Evolutionary conservation across 352 stramenopile genomes (phyloP), one percentile per base, ranked within the genome.

Genomic region (Phytophthora pisi): DNA sequence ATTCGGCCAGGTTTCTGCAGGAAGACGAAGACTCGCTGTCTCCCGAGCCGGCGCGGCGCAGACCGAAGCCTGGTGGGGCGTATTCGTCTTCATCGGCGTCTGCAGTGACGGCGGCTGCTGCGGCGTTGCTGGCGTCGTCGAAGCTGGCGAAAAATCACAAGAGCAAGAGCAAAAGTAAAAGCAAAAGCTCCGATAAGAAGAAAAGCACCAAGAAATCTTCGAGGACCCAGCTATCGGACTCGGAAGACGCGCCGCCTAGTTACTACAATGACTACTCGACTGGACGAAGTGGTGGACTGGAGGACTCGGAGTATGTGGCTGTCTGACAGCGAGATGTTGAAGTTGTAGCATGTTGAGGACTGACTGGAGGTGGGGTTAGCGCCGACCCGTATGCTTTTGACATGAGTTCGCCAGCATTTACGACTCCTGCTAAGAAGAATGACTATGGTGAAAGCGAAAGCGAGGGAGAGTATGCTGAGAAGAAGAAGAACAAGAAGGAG

Each of bases 371-470:
- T 23, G 23, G 36, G 9, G 9, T 4, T 56, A 92, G 83, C 30
- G 64, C 68, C 42, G 87, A 95, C 66, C 87, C 87, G 30, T 95
- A 93, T 46, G 77, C 77, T 15, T 95, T 93, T 71, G 83, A 93
- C 23, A 77, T 95, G 51, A 77, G 20, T 20, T 64, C 62, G 15
- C 16, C 67, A 46, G 56, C 72, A 11, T 66, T 67, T 30, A 18
- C 76, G 5, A 72, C 75, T 26, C 66, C 79, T 57, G 24, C 46
- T 6, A 61, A 46, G n/a, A 57, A 50, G 18, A 7, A 16, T 26
- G 8, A 50, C n/a, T 24, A 68, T 20, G 13, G 23, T 20, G 23
- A 20, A 42, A 64, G 80, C 8, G 60, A 82, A 4, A 40, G 26
- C 5, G 55, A 79, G 1, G 60, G 79, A 0, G 63, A 64, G 5